Evolutionary conservation across 2,329 filamentous ascomycete genomes (phyloP).

Genomic region (Coleophoma eucalyptorum): DNA sequence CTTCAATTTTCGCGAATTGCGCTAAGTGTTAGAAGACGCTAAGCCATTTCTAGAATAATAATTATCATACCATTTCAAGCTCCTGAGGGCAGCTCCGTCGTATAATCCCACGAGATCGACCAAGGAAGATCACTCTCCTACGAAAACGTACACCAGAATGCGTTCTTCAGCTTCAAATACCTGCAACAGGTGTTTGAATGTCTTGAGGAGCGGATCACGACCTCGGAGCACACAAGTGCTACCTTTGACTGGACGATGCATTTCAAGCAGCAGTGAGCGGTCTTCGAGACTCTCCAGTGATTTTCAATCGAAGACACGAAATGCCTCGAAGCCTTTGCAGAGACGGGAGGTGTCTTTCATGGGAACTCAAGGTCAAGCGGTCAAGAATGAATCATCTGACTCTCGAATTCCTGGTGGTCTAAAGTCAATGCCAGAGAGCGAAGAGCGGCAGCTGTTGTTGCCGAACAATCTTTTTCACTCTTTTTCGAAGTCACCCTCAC

Average conservation of each 20-base stretch:
- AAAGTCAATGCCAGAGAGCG: constrained; percentile 14
- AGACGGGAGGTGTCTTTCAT: constrained; percentile 17
- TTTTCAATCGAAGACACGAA: constrained; percentile 6
- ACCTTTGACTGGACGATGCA: no score
- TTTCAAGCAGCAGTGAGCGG: constrained; percentile 3
- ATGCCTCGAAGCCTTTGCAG: constrained; percentile 8
- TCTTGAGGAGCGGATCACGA: constrained; percentile 15
- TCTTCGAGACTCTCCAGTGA: constrained; percentile 9
- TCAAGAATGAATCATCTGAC: constrained; percentile 20
- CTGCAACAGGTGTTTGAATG: constrained; percentile 25
- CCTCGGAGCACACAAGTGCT: no score
- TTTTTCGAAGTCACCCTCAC: constrained; percentile 83
- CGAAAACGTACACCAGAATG: constrained; percentile 6
- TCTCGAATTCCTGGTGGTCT: constrained; percentile 17
- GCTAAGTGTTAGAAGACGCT: no score
- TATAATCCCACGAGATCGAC: no score
- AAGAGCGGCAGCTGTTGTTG: constrained; percentile 23
- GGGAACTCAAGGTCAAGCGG: constrained; percentile 15
- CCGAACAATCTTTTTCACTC: constrained; percentile 89
- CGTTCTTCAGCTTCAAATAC: constrained; percentile 23
- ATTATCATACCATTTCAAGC: not conserved
- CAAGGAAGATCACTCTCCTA: no score
- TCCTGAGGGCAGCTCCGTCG: not conserved
- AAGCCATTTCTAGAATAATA: no score
- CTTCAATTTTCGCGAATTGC: not conserved